Evolutionary conservation across 331 rosid genomes (phyloP).

Genomic region (Arachis monticola): DNA sequence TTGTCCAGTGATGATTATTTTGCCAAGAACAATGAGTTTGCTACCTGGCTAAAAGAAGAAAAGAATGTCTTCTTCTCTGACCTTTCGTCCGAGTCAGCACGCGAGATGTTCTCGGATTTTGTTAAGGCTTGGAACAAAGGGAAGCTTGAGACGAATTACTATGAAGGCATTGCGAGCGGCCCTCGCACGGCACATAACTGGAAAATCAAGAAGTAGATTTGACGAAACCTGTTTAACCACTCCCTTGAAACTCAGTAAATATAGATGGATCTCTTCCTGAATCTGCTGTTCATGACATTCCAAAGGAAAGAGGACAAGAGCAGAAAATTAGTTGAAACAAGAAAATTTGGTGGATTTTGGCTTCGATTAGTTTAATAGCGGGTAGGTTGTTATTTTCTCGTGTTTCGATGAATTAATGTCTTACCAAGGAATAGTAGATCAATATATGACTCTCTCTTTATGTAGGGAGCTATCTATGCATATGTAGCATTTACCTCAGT

Average conservation of each 20-base stretch:
- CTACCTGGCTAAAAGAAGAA: conserved; percentile 94
- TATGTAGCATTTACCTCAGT: background rate
- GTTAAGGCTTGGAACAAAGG: conserved; percentile 76
- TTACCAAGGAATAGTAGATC: background rate
- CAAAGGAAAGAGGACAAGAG: background rate
- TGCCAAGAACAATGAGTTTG: conserved; percentile 83
- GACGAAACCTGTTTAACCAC: conserved; percentile 23
- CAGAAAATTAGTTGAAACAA: background rate
- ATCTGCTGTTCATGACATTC: background rate
- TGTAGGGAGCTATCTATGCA: background rate
- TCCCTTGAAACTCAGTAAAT: conserved; percentile 16
- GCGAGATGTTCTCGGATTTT: conserved; percentile 65
- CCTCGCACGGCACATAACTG: conserved; percentile 86
- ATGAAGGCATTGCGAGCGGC: conserved; percentile 76
- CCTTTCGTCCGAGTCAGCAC: conserved; percentile 75
- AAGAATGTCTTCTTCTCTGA: conserved; percentile 85
- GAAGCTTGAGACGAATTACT: conserved; percentile 70
- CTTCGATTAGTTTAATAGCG: background rate
- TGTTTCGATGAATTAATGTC: conserved; percentile 14
- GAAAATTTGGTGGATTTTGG: background rate
- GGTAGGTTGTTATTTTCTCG: background rate
- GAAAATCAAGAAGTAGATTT: conserved; percentile 66
- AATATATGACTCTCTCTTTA: background rate
- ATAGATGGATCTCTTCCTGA: conserved; percentile 9
- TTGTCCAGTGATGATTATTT: conserved; percentile 83